Conservation (phyloP, 306 rosid genomes). For the Crotalaria pallida region DNA sequence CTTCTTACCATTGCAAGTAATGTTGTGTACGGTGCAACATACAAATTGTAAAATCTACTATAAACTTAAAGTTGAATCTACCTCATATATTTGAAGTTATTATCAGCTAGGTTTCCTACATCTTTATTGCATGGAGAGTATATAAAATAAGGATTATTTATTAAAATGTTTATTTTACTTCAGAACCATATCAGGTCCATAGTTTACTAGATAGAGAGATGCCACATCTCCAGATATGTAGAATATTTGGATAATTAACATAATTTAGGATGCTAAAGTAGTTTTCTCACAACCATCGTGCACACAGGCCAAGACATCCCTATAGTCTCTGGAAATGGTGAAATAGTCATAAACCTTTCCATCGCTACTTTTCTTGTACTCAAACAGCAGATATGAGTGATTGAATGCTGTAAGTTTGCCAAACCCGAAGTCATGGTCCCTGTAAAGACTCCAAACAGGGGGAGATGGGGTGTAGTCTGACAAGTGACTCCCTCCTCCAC, state of each 20-base stretch:
- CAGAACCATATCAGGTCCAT: background rate
- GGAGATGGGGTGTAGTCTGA: conserved; percentile 30
- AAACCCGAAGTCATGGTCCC: conserved; percentile 62
- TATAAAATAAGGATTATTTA: background rate
- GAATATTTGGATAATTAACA: conserved; percentile 9
- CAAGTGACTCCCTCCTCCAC: conserved; percentile 68
- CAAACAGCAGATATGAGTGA: conserved; percentile 53
- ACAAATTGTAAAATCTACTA: conserved; percentile 1
- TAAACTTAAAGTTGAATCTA: background rate
- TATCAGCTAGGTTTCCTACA: background rate
- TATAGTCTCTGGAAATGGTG: conserved; percentile 65
- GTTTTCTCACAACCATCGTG: conserved; percentile 66
- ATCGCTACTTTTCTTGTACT: conserved; percentile 74
- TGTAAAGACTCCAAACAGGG: conserved; percentile 63
- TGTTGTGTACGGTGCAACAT: background rate
- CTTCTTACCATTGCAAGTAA: background rate
- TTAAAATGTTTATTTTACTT: background rate
- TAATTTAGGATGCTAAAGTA: conserved; percentile 45
- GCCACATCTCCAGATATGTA: too few relatives aligned
- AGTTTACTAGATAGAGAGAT: background rate
- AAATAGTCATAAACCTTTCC: conserved; percentile 60
- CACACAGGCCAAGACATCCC: conserved; percentile 73
- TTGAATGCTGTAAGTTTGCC: conserved; percentile 74
- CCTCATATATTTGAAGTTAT: background rate
- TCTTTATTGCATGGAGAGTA: background rate